Evolutionary conservation across 805 yeast genomes (phyloP).

Genomic region (Saturnispora galanensis): DNA sequence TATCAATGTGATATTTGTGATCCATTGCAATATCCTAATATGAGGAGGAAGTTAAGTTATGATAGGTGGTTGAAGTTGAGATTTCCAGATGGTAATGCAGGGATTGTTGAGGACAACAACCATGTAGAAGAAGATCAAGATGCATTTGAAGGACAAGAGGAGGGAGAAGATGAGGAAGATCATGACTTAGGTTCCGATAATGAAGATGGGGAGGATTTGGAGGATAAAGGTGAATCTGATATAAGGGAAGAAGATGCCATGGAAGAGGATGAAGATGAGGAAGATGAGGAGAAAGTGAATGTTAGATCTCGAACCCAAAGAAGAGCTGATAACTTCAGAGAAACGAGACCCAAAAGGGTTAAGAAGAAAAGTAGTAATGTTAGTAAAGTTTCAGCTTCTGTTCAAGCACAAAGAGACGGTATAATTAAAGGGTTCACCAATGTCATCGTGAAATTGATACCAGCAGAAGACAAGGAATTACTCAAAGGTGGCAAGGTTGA

Average conservation of each 20-base stretch:
- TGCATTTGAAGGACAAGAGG: constrained; percentile 5
- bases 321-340: constrained; percentile 5
- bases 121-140: constrained; percentile 8
- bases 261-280: constrained; percentile 10
- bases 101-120: constrained; percentile 1
- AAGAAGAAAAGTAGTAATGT: neutral
- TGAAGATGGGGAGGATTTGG: constrained; percentile 10
- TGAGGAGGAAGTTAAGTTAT: constrained; percentile 25
- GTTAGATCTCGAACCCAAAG: constrained; percentile 10
- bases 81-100: constrained; percentile 2
- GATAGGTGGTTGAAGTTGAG: constrained; percentile 18
- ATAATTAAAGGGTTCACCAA: constrained; percentile 27
- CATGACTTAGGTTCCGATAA: neutral
- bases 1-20: constrained; percentile 51
- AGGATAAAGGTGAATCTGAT: constrained; percentile 5
- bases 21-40: constrained; percentile 28
- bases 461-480: constrained; percentile 20
- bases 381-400: neutral
- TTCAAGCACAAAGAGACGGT: constrained; percentile 32
- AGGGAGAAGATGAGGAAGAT: constrained; percentile 10
- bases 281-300: constrained; percentile 10
- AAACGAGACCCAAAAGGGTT: constrained; percentile 1
- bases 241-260: constrained; percentile 5
- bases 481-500: constrained; percentile 20
- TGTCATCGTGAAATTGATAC: constrained; percentile 33